phyloP scores from a whole-genome alignment of 345 rosid species.

The Linum usitatissimum region DNA sequence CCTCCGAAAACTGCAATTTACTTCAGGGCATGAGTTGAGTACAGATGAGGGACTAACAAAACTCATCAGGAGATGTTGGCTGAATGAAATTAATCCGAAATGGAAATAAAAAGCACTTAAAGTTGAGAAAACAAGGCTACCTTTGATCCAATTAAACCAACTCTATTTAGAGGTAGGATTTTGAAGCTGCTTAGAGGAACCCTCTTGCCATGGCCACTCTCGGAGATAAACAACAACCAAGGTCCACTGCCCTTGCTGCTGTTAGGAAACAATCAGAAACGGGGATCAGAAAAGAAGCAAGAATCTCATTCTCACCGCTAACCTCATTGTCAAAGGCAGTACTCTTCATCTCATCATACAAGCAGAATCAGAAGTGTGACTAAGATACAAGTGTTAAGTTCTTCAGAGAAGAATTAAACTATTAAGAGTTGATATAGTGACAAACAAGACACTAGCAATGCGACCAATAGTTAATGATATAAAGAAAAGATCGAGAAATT shows the following conservation, averaged over 20 bases:
- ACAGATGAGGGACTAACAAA: not conserved
- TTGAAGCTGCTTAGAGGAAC: conserved; percentile 78
- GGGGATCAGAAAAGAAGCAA: not conserved
- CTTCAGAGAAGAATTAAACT: not conserved
- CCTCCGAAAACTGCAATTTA: conserved; percentile 49
- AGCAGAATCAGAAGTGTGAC: not conserved
- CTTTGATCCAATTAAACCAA: conserved; percentile 78
- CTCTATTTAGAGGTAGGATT: conserved; percentile 47
- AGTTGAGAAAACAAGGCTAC: conserved; percentile 22
- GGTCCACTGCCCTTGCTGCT: conserved; percentile 56
- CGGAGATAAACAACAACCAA: conserved; percentile 79
- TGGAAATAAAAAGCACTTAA: not conserved
- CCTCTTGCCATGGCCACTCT: conserved; percentile 87
- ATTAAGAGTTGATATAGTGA: not conserved
- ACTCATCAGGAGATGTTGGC: not conserved
- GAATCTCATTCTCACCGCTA: not conserved
- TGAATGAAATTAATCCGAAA: not conserved
- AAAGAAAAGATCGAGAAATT: conserved; percentile 14
- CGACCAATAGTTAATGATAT: not conserved
- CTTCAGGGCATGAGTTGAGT: not conserved
- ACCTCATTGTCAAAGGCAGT: not conserved
- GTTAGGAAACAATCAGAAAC: conserved; percentile 9
- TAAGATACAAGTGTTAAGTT: not conserved
- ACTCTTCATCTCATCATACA: not conserved
- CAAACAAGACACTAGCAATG: not conserved